Conservation (phyloP, 225 moss, liverwort and hornwort genomes). For the Anthoceros angustus region DNA sequence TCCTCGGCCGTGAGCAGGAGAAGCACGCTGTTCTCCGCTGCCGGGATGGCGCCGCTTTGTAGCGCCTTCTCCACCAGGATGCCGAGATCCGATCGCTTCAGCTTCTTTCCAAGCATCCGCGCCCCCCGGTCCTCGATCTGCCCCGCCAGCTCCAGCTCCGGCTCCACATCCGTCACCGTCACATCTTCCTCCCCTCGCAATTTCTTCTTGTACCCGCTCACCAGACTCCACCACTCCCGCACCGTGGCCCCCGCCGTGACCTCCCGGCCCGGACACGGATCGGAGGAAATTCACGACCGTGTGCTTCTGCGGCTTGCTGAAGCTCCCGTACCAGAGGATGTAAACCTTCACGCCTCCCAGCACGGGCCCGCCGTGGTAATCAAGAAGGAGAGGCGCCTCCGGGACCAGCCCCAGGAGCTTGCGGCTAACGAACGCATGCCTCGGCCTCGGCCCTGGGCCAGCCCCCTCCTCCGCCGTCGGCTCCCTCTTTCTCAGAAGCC, state of each 20-base stretch:
- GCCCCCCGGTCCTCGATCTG: not conserved
- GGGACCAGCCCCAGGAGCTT: slow-evolving; percentile 7
- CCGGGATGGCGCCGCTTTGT: not conserved
- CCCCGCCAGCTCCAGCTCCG: not conserved
- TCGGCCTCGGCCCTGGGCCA: not conserved
- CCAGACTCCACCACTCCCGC: slow-evolving; percentile 8
- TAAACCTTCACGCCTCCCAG: slow-evolving; percentile 12
- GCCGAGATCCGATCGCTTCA: slow-evolving; percentile 22
- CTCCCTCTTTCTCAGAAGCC: not conserved
- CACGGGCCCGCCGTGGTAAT: slow-evolving; percentile 24
- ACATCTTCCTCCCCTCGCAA: not conserved
- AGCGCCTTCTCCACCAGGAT: slow-evolving; percentile 14
- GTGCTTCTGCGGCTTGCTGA: slow-evolving; percentile 13
- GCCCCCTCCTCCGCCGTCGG: not conserved
- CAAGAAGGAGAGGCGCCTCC: slow-evolving; percentile 6
- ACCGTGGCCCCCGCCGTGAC: slow-evolving; percentile 15
- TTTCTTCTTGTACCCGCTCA: not conserved
- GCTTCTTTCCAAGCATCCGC: slow-evolving; percentile 19
- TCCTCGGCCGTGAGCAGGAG: slow-evolving; percentile 27
- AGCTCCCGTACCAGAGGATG: slow-evolving; percentile 23
- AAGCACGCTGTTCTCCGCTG: slow-evolving; percentile 17
- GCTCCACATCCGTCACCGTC: not conserved
- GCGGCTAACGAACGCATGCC: not conserved
- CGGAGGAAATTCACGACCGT: slow-evolving; percentile 20
- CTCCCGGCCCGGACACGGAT: slow-evolving; percentile 18